Base-by-base conservation (phyloP, 2,329 filamentous ascomycete species). In the Zasmidium citrigriseum region DNA sequence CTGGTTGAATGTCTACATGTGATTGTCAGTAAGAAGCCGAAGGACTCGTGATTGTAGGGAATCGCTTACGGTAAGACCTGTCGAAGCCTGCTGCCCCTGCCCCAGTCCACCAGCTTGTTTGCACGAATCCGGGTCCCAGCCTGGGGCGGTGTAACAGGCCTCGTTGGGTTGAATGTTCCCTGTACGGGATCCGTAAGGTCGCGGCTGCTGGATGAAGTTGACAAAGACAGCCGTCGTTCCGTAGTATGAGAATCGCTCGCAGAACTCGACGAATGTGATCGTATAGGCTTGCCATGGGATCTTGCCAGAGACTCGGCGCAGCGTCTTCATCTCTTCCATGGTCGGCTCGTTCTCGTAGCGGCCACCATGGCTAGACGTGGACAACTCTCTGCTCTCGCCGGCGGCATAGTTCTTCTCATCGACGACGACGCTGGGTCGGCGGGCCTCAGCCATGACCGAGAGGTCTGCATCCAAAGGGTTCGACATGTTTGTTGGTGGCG, bases 211-310 rank as follows among this genome's bases (percentile, higher is more conserved):
- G 57, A 80, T 79, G 68, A 80, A 81, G 64, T 81, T 81, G 63
- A 80, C 77, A 58, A 81, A 79, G 14, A 78, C 76, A 1, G 77
- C 78, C 1, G 76, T 77, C 0, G 79, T 72, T 5, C 70, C 70
- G 58, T 72, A 72, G 64, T 70, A 82, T n/a, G 75, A 75, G 69
- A 80, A 80, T 11, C 78, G 69, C 67, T 80, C 79, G 69, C 76
- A 79, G 4, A 81, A 73, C 64, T 81, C 77, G 59, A 81, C 77
- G 55, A 80, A 69, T 24, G 78, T 78, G 52, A 82, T 74, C 11
- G 79, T 68, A 64, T 77, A 78, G 11, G 78, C 77, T 22, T 73
- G 72, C 72, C 76, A 77, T 48, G 78, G 77, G 3, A 81, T 72
- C 52, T 71, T 72, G 64, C 79, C 79, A 45, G 76, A 73, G 16